Evolutionary conservation across 352 stramenopile species (phyloP), one percentile per base, ranked within the genome.

Genomic region (Globisporangium lucens): DNA sequence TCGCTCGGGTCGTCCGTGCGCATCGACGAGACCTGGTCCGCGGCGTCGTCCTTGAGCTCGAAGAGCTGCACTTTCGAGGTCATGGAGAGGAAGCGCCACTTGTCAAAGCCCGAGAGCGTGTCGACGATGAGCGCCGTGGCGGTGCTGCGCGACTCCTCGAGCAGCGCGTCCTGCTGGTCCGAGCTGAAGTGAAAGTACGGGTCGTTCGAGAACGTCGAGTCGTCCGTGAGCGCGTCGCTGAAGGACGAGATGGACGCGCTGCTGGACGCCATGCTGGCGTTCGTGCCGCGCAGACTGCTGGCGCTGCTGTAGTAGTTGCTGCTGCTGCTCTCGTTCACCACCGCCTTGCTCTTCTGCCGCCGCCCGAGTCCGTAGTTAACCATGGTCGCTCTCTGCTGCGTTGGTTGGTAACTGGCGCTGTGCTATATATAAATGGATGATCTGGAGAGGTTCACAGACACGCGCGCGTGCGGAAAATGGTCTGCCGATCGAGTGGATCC

Each of bases 171-270:
- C 64, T 87, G 70, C 47, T 91, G 83, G 10, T 75, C 65, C 0
- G 83, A 74, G 55, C 60, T 84, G 47, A 91, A 87, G 27, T 74
- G 71, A 51, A 91, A 77, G 63, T 91, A 91, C 66, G 73, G 75
- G 15, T 72, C 67, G 63, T 75, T 75, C 36, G 74, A 74, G 55
- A 52, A 49, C 62, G 65, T 17, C 22, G 56, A 24, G 27, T 62
- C 62, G 51, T 52, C 52, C 5, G 53, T 53, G 59, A 60, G 47
- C 24, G 41, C 33, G 46, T 64, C 47, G 22, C 43, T 63, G 41
- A 63, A 29, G 43, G 67, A 65, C 46, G 65, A 69, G 29, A 51
- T 58, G 36, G 64, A 69, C 24, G 64, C 17, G 15, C 53, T 53
- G 2, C 52, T 55, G 1, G 68, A 67, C 41, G 56, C 41, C 46